Conservation (phyloP, 768 basidiomycete genomes). For the Guyanaporus albipodus region DNA sequence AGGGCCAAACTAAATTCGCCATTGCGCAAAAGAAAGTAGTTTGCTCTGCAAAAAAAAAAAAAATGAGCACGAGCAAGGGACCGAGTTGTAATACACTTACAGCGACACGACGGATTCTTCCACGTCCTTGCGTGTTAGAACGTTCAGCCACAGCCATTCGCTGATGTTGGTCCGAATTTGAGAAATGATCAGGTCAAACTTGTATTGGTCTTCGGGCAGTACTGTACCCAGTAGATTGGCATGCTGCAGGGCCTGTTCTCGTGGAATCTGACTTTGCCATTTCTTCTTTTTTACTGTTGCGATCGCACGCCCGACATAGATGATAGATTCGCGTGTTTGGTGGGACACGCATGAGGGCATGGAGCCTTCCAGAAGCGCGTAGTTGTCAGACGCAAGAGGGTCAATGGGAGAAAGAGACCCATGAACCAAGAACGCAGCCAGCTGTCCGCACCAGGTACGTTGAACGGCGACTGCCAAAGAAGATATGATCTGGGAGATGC, state of each 20-base stretch:
- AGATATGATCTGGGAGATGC: conserved; percentile 66
- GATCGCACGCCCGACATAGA: conserved; percentile 84
- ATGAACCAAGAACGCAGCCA: conserved; percentile 79
- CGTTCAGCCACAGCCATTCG: conserved; percentile 93
- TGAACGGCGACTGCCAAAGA: conserved; percentile 73
- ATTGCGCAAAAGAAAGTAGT: conserved; percentile 85
- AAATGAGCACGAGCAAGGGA: conserved; percentile 5
- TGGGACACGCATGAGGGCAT: conserved; percentile 73
- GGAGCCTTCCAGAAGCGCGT: conserved; percentile 56
- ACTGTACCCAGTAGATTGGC: conserved; percentile 61
- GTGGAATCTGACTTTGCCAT: conserved; percentile 76
- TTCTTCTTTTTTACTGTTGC: conserved; percentile 77
- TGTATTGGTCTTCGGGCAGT: conserved; percentile 70
- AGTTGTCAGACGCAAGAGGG: conserved; percentile 61
- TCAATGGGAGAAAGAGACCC: conserved; percentile 61
- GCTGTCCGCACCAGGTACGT: conserved; percentile 77
- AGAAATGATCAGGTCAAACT: conserved; percentile 69
- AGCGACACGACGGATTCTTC: conserved; percentile 81
- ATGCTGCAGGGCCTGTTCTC: conserved; percentile 60
- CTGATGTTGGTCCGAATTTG: conserved; percentile 78
- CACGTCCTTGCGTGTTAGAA: conserved; percentile 78
- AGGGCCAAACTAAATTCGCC: conserved; percentile 83
- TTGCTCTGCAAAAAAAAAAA: conserved; percentile 47
- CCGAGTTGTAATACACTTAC: conserved; percentile 42
- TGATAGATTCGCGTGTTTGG: conserved; percentile 74